Percentiles rank a stretch among this genome's conserved stretches.
These are phyloP conservation scores for Isatis tinctoria DNA, from an alignment of 345 rosid species.

Conservation along the genomic window DNA sequence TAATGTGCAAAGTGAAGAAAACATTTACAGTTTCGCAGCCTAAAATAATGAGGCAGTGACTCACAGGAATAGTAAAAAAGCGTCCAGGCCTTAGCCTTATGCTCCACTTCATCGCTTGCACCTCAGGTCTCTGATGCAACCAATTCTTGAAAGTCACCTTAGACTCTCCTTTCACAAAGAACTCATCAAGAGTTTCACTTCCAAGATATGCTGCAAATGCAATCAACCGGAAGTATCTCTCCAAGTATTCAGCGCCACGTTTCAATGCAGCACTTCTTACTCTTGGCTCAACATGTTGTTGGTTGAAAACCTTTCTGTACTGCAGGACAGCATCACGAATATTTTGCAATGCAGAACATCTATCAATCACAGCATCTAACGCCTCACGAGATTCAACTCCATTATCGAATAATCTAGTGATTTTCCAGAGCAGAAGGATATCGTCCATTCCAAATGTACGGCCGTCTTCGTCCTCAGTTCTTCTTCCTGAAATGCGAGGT, in stretches of 20 bases:
- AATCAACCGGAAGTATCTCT: slow-evolving; percentile 84
- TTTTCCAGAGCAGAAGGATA: slow-evolving; percentile 79
- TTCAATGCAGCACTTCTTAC: slow-evolving; percentile 81
- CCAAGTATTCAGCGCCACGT: slow-evolving; percentile 96
- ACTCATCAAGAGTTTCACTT: slow-evolving; percentile 88
- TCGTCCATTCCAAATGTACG: slow-evolving; percentile 88
- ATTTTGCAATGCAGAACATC: slow-evolving; percentile 96
- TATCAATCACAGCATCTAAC: slow-evolving; percentile 83
- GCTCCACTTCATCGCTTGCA: slow-evolving; percentile 98
- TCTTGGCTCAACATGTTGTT: slow-evolving; percentile 88
- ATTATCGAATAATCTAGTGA: slow-evolving; percentile 87
- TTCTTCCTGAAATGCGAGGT: slow-evolving; percentile 29
- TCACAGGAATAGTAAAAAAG: slow-evolving; percentile 86
- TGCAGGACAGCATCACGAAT: slow-evolving; percentile 89
- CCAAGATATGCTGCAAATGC: slow-evolving; percentile 98
- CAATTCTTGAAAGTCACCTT: slow-evolving; percentile 83
- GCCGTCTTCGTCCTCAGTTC: slow-evolving; percentile 45
- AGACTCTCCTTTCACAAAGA: slow-evolving; percentile 70
- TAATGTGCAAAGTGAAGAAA: not conserved
- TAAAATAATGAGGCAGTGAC: slow-evolving; percentile 15
- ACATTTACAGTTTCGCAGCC: not conserved
- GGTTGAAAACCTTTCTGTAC: slow-evolving; percentile 84
- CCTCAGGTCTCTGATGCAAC: slow-evolving; percentile 90
- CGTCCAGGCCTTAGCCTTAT: slow-evolving; percentile 90
- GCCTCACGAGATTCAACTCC: slow-evolving; percentile 93